Conservation (phyloP, 176 grass and related monocot species). For the Zoysia japonica region DNA sequence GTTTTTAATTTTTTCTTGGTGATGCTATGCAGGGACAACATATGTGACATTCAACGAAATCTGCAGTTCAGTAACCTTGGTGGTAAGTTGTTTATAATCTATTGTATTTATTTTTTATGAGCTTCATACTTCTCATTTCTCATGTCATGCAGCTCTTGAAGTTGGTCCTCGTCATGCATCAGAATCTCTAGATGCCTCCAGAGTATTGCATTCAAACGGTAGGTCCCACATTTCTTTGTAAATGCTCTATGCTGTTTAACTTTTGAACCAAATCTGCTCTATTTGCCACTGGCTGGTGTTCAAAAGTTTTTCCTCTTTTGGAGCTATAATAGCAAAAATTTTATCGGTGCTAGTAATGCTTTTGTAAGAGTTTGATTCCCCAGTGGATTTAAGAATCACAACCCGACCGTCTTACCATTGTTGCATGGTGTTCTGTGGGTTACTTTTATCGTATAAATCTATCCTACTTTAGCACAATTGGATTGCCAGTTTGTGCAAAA, state of each 20-base stretch:
- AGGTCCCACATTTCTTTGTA: slow-evolving; percentile 30
- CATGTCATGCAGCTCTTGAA: slow-evolving; percentile 67
- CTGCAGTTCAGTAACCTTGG: slow-evolving; percentile 88
- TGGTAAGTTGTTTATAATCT: slow-evolving; percentile 56
- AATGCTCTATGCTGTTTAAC: neutral
- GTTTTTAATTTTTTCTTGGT: slow-evolving; percentile 36
- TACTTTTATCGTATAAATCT: slow-evolving; percentile 13
- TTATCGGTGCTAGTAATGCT: neutral
- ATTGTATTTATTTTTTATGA: slow-evolving; percentile 15
- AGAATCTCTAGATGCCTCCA: slow-evolving; percentile 70
- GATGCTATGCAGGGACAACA: slow-evolving; percentile 72
- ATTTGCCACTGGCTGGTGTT: neutral
- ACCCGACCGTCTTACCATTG: neutral
- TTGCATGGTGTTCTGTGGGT: slow-evolving; percentile 30
- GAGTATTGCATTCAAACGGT: slow-evolving; percentile 81
- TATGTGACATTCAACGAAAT: slow-evolving; percentile 87
- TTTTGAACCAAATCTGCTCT: slow-evolving; percentile 8
- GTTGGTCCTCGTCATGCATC: slow-evolving; percentile 64
- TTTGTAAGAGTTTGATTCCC: neutral
- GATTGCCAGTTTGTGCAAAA: neutral
- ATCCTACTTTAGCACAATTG: neutral
- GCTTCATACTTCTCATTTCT: slow-evolving; percentile 25
- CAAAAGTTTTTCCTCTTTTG: slow-evolving; percentile 1
- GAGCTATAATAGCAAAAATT: neutral
- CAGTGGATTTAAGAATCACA: neutral